These are phyloP conservation scores for Colletotrichum lini DNA, from an alignment of 2,329 filamentous ascomycete genomes.

Conservation along the genomic window DNA sequence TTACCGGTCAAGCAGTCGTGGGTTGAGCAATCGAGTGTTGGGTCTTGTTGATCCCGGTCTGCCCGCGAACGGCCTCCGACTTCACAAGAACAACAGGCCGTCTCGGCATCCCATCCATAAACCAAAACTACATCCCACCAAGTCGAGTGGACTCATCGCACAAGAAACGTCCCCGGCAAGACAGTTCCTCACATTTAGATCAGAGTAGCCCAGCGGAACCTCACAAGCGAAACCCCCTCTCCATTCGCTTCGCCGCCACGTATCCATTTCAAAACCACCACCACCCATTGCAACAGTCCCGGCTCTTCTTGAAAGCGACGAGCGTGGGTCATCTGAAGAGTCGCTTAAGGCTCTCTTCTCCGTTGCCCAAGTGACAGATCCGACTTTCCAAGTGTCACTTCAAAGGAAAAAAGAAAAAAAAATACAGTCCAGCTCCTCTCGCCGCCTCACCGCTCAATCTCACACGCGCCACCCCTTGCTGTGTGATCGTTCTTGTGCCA, in stretches of 20 bases:
- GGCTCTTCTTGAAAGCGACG: neutral
- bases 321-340: conserved; percentile 21
- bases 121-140: neutral
- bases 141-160: neutral
- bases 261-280: neutral
- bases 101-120: conserved; percentile 14
- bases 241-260: neutral
- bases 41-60: neutral
- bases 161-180: neutral
- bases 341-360: neutral
- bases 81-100: conserved; percentile 11
- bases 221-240: neutral
- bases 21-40: neutral
- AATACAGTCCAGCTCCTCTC: neutral
- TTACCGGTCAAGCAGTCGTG: neutral
- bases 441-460: conserved; percentile 1
- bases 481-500: neutral
- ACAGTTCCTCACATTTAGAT: neutral
- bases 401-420: neutral
- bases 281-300: neutral
- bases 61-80: neutral
- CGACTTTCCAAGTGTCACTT: conserved; percentile 6
- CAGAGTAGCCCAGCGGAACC: neutral
- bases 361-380: conserved; percentile 5
- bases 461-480: neutral